Conservation (phyloP, 2,329 filamentous ascomycete species). For the Colletotrichum zoysiae region DNA sequence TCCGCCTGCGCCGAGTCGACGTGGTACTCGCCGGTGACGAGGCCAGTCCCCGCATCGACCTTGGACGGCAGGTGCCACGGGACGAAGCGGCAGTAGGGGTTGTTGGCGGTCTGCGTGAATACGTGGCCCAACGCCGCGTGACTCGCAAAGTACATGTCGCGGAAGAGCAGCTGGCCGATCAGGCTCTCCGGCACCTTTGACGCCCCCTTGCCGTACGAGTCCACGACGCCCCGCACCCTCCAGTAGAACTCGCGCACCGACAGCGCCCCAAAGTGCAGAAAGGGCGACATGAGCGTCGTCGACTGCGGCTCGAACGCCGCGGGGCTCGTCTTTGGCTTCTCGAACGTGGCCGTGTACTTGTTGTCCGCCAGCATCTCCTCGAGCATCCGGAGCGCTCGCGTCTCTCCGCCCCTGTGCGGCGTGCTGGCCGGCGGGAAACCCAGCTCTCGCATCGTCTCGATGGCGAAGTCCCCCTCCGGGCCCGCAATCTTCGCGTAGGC, state of each 20-base stretch:
- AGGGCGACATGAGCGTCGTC: constrained; percentile 79
- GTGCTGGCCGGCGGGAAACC: constrained; percentile 75
- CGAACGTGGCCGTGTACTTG: constrained; percentile 78
- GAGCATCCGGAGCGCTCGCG: constrained; percentile 69
- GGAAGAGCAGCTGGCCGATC: constrained; percentile 79
- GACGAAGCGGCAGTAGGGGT: constrained; percentile 78
- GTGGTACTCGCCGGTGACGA: constrained; percentile 71
- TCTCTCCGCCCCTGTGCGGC: constrained; percentile 79
- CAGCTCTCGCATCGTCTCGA: constrained; percentile 79
- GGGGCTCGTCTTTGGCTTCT: constrained; percentile 81
- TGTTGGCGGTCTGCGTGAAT: constrained; percentile 75
- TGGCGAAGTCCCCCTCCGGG: constrained; percentile 75
- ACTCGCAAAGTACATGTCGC: constrained; percentile 87
- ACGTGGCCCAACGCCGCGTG: constrained; percentile 75
- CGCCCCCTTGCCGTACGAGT: constrained; percentile 66
- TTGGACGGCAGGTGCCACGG: constrained; percentile 82
- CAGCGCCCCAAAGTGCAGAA: constrained; percentile 80
- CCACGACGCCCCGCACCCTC: constrained; percentile 73
- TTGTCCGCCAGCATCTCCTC: constrained; percentile 70
- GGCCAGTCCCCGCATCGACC: constrained; percentile 57
- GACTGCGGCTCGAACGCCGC: constrained; percentile 79
- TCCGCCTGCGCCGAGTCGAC: constrained; percentile 74
- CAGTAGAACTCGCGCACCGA: constrained; percentile 81
- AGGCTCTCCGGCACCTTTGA: constrained; percentile 76
- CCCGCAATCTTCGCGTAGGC: constrained; percentile 74